Base-by-base conservation (phyloP, 208 protist species). In the Herpetomonas muscarum region DNA sequence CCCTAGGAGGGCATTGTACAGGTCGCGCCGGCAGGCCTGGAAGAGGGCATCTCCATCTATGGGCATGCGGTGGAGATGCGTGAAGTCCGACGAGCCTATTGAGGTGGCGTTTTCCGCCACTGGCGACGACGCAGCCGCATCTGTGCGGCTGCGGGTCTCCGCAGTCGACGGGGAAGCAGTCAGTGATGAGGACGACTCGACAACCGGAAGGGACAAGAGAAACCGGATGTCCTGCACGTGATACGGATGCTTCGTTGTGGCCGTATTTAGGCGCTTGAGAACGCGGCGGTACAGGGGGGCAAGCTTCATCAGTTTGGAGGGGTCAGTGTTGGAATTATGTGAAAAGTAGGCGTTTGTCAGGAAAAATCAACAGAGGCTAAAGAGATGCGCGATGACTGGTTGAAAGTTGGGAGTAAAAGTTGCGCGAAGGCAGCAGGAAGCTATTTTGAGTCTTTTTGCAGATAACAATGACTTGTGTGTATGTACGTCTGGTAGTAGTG, bases 171-270 rank as follows among this genome's bases (percentile, higher is more conserved):
- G 39, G 39, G 15, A 45, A 19, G 15, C 17, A 45, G 13, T 12
- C n/a, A n/a, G n/a, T n/a, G n/a, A n/a, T n/a, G n/a, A n/a, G n/a
- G n/a, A n/a, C n/a, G n/a, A n/a, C n/a, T 39, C 34, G 30, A 71
- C 53, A 4, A 80, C 61, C 6, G 83, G 80, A 9, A 79, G 64
- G 1, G 83, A 91, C 6, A 94, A 74, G 36, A 91, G 69, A 67
- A 91, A 89, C 21, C 87, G 87, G 6, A 84, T 61, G 25, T 94
- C 83, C 29, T 90, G 64, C 25, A 94, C 56, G 54, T 76, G 85
- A 46, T 94, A 74, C 4, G 87, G 83, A 10, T 58, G 66, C 19
- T 26, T 47, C 10, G 49, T 30, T 25, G 66, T 75, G 0, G 81
- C 81, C 13, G 19, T 30, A 6, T 78, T 37, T 54, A 94, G 72